Evolutionary conservation across 1,284 basidiomycete species (phyloP).

Genomic region (Vanrija sp.): DNA sequence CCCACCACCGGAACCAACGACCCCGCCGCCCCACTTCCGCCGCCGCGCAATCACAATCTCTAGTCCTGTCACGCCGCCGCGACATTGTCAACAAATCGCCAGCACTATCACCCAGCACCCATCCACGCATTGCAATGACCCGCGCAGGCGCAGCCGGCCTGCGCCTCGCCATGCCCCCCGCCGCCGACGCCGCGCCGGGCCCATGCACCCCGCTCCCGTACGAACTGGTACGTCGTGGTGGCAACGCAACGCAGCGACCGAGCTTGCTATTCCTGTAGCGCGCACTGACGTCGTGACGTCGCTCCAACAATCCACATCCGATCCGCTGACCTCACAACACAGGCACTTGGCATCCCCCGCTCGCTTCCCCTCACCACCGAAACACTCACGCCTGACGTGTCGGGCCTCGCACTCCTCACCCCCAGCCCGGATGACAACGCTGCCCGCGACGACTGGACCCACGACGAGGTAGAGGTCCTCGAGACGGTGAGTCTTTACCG

Average conservation of each 20-base stretch:
- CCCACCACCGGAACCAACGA: too few relatives aligned
- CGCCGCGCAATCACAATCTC: neutral
- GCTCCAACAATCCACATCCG: too few relatives aligned
- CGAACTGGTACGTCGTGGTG: too few relatives aligned
- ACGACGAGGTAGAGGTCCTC: slow-evolving; percentile 34
- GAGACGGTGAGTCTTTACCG: slow-evolving; percentile 27
- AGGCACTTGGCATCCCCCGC: too few relatives aligned
- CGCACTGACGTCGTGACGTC: too few relatives aligned
- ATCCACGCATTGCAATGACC: neutral
- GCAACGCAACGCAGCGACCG: too few relatives aligned
- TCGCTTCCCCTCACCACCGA: neutral
- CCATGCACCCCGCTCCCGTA: slow-evolving; percentile 6
- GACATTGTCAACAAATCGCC: neutral
- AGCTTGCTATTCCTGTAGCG: too few relatives aligned
- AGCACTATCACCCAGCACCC: too few relatives aligned
- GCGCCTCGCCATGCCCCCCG: slow-evolving; percentile 2
- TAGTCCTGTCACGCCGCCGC: neutral
- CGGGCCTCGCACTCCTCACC: neutral
- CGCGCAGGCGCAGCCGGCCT: neutral
- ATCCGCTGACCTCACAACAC: too few relatives aligned
- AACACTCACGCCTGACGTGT: slow-evolving; percentile 6
- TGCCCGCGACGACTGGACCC: slow-evolving; percentile 26
- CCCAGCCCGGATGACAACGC: neutral
- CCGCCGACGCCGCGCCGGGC: neutral
- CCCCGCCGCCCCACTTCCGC: neutral